A percentile compares a stretch with the other conserved stretches of the same genome.
These are phyloP conservation scores for Colletotrichum endophyticum DNA, from an alignment of 2,329 filamentous ascomycete species.

Conservation along the genomic window DNA sequence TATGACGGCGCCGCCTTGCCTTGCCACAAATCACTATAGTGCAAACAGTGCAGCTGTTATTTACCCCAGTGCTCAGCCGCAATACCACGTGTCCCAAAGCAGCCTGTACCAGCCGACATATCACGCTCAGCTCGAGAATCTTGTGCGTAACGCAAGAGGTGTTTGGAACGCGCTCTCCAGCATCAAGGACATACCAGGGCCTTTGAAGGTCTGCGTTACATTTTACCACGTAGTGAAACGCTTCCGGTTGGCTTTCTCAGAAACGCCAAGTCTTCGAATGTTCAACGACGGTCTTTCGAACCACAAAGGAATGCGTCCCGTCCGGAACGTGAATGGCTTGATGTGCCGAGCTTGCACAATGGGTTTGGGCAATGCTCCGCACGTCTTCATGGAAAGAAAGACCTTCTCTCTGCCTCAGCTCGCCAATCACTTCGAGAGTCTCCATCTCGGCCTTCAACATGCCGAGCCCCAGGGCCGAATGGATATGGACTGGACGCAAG, in stretches of 20 bases:
- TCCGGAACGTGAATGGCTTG: slow-evolving; percentile 59
- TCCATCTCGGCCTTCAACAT: slow-evolving; percentile 38
- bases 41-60: background rate
- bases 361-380: slow-evolving; percentile 33
- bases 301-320: slow-evolving; percentile 59
- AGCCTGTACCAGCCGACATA: slow-evolving; percentile 25
- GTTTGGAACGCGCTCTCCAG: slow-evolving; percentile 67
- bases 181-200: slow-evolving; percentile 65
- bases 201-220: slow-evolving; percentile 66
- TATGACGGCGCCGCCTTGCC: background rate
- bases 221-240: slow-evolving; percentile 66
- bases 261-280: slow-evolving; percentile 60
- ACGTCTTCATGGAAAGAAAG: slow-evolving; percentile 33
- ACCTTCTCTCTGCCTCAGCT: slow-evolving; percentile 64
- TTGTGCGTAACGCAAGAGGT: slow-evolving; percentile 61
- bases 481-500: slow-evolving; percentile 46
- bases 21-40: background rate
- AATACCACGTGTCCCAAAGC: background rate
- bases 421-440: slow-evolving; percentile 60
- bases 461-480: slow-evolving; percentile 19
- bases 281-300: slow-evolving; percentile 65
- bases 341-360: slow-evolving; percentile 57
- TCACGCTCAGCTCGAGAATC: slow-evolving; percentile 51
- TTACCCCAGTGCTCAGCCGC: background rate
- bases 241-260: slow-evolving; percentile 62